Percentiles rank a stretch among this genome's conserved stretches.
These are phyloP conservation scores for Blepharisma stoltei DNA, from an alignment of 73 alveolate genomes.

Conservation along the genomic window DNA sequence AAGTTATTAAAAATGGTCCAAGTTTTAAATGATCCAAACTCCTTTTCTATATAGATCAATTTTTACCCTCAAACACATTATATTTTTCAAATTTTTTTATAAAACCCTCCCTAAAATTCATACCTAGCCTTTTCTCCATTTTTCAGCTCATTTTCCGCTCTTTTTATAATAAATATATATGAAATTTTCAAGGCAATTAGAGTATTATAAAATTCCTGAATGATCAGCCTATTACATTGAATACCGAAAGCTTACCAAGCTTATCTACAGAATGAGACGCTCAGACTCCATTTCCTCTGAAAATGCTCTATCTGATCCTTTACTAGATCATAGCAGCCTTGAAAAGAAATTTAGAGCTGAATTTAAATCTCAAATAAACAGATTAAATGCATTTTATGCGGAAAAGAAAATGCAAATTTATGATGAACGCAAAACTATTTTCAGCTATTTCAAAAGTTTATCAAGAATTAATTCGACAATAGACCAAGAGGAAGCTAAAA, in stretches of 20 bases:
- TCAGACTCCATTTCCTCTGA: neutral
- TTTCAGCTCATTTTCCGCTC: too few relatives aligned
- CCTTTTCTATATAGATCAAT: too few relatives aligned
- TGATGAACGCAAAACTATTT: neutral
- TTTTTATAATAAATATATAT: slow-evolving; percentile 15
- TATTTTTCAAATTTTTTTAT: too few relatives aligned
- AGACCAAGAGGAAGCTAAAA: neutral
- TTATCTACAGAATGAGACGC: slow-evolving; percentile 15
- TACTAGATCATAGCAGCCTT: neutral
- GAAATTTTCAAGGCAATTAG: slow-evolving; percentile 67
- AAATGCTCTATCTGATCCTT: neutral
- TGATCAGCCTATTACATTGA: slow-evolving; percentile 59
- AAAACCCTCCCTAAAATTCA: too few relatives aligned
- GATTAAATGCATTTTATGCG: neutral
- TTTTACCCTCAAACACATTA: too few relatives aligned
- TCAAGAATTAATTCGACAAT: slow-evolving; percentile 18
- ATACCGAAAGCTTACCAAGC: slow-evolving; percentile 34
- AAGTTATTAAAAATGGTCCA: too few relatives aligned
- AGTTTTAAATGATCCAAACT: too few relatives aligned
- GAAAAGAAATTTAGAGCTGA: neutral
- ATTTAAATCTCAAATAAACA: neutral
- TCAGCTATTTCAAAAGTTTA: neutral
- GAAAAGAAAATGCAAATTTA: slow-evolving; percentile 4
- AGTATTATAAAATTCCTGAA: slow-evolving; percentile 71
- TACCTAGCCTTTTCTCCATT: too few relatives aligned